Evolutionary conservation across 2,329 filamentous ascomycete species (phyloP).

Genomic region (Botrytis hyacinthi): DNA sequence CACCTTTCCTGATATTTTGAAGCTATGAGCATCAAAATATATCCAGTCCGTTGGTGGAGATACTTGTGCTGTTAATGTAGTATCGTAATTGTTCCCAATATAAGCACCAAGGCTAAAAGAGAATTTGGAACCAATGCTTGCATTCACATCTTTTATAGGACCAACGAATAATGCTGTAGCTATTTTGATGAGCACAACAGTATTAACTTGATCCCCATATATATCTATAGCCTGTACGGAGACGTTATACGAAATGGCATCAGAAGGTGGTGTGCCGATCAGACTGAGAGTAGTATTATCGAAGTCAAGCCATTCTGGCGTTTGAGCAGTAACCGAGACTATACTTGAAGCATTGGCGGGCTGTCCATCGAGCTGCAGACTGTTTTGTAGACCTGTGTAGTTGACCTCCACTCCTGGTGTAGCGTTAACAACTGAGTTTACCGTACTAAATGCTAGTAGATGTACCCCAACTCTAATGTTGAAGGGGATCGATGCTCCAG

Average conservation of each 20-base stretch:
- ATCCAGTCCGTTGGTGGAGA: slow-evolving; percentile 31
- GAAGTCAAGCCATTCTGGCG: slow-evolving; percentile 69
- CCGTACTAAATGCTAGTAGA: slow-evolving; percentile 62
- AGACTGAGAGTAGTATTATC: slow-evolving; percentile 61
- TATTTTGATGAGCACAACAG: slow-evolving; percentile 47
- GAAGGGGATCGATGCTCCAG: slow-evolving; percentile 63
- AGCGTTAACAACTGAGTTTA: slow-evolving; percentile 56
- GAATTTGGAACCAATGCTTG: slow-evolving; percentile 32
- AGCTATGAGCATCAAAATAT: slow-evolving; percentile 31
- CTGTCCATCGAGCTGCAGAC: slow-evolving; percentile 58
- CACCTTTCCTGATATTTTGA: slow-evolving; percentile 32
- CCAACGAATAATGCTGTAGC: slow-evolving; percentile 28
- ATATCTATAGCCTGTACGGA: slow-evolving; percentile 58
- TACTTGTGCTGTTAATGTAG: slow-evolving; percentile 26
- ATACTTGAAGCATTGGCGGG: slow-evolving; percentile 51
- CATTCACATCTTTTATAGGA: slow-evolving; percentile 30
- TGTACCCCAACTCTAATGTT: slow-evolving; percentile 70
- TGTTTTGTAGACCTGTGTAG: slow-evolving; percentile 51
- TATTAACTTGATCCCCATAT: slow-evolving; percentile 57
- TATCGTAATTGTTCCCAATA: slow-evolving; percentile 31
- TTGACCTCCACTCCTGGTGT: slow-evolving; percentile 51
- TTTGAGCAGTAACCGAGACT: slow-evolving; percentile 48
- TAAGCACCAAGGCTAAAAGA: slow-evolving; percentile 31
- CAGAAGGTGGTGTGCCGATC: slow-evolving; percentile 61
- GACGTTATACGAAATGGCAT: slow-evolving; percentile 59